These are phyloP conservation scores for Ceratobasidium sp. DNA, from an alignment of 1,284 basidiomycete species.

Conservation along the genomic window DNA sequence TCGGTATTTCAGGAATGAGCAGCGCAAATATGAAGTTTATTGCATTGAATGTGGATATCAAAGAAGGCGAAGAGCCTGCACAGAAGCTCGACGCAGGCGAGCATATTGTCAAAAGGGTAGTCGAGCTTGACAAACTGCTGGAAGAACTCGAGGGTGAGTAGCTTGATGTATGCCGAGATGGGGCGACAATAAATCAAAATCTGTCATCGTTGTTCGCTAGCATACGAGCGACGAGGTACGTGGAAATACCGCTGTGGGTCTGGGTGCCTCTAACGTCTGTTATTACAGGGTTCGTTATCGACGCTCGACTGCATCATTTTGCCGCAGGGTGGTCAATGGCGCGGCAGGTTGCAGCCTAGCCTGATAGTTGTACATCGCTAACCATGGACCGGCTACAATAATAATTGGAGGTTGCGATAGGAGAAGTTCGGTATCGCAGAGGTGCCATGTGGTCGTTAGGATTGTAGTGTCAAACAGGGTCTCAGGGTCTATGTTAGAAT, in stretches of 20 bases:
- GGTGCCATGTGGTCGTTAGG: too few species aligned
- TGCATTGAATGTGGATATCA: conserved; percentile 66
- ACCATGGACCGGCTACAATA: too few species aligned
- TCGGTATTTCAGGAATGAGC: conserved; percentile 72
- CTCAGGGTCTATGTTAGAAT: conserved; percentile 2
- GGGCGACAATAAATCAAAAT: not conserved
- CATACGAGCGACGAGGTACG: conserved; percentile 41
- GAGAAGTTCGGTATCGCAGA: too few species aligned
- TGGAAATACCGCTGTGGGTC: not conserved
- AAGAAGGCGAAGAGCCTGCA: conserved; percentile 62
- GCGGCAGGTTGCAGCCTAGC: conserved; percentile 5
- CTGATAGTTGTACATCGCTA: not conserved
- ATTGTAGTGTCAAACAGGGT: too few species aligned
- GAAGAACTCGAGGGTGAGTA: conserved; percentile 54
- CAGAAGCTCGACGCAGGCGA: conserved; percentile 71
- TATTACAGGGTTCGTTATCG: conserved; percentile 37
- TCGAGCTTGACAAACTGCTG: conserved; percentile 56
- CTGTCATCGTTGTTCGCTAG: conserved; percentile 15
- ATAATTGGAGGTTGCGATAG: too few species aligned
- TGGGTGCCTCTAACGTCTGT: conserved; percentile 1
- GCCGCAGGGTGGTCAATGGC: conserved; percentile 45
- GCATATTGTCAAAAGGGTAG: conserved; percentile 59
- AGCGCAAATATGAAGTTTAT: conserved; percentile 81
- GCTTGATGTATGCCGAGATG: not conserved
- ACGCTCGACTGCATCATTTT: conserved; percentile 44